Percentiles rank a stretch among this genome's conserved stretches.
Conservation (phyloP, 495 filamentous ascomycete genomes). For the Aspergillus heteromorphus region DNA sequence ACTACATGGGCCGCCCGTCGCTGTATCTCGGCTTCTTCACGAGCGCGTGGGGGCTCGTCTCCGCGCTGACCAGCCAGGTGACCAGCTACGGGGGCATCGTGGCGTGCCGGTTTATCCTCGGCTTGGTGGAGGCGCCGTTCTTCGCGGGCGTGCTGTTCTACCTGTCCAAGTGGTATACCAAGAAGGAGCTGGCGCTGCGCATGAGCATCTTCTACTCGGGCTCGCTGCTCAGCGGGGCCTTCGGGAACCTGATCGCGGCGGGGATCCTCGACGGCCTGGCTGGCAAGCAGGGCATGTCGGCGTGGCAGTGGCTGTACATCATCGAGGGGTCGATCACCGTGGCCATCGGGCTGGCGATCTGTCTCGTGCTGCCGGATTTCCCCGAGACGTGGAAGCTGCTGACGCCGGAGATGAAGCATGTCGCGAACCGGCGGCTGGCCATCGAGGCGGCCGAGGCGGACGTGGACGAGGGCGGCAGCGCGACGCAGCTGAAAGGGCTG, state of each 20-base stretch:
- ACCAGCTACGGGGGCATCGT: slow-evolving; percentile 49
- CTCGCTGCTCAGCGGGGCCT: slow-evolving; percentile 57
- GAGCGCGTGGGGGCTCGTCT: slow-evolving; percentile 49
- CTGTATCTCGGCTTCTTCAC: slow-evolving; percentile 47
- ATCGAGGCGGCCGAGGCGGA: slow-evolving; percentile 46
- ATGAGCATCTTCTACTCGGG: slow-evolving; percentile 65
- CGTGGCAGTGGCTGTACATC: slow-evolving; percentile 53
- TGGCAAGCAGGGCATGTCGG: slow-evolving; percentile 33
- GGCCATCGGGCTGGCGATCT: slow-evolving; percentile 34
- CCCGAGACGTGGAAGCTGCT: slow-evolving; percentile 45
- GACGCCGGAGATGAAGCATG: slow-evolving; percentile 41
- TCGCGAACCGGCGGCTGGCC: slow-evolving; percentile 46
- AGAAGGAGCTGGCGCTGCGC: slow-evolving; percentile 50
- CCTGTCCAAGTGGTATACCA: slow-evolving; percentile 57
- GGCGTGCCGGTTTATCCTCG: slow-evolving; percentile 49
- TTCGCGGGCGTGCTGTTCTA: slow-evolving; percentile 50
- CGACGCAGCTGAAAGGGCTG: slow-evolving; percentile 44
- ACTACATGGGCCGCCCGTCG: slow-evolving; percentile 49
- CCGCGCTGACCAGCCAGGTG: slow-evolving; percentile 47
- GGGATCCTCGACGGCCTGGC: slow-evolving; percentile 42
- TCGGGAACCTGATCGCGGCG: slow-evolving; percentile 59
- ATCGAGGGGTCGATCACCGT: slow-evolving; percentile 42
- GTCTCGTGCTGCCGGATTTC: slow-evolving; percentile 44
- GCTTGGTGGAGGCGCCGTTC: slow-evolving; percentile 49
- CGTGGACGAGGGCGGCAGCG: slow-evolving; percentile 42